Evolutionary conservation across 805 yeast genomes (phyloP).

Genomic region (Wickerhamomyces subpelliculosus): DNA sequence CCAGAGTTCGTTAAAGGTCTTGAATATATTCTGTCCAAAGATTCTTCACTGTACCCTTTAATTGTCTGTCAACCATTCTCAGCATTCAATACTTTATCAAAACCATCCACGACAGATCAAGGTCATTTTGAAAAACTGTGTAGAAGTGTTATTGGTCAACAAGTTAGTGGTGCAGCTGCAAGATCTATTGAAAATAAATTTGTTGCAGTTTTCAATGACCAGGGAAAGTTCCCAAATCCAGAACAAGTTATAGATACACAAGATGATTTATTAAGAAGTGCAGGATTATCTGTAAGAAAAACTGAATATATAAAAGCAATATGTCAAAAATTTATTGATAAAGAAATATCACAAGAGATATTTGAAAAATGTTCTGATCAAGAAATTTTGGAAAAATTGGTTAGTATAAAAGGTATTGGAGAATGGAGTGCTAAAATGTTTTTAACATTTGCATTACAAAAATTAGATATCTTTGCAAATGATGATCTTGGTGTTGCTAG

Average conservation of each 20-base stretch:
- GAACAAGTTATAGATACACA: slow-evolving; percentile 32
- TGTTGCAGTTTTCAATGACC: slow-evolving; percentile 26
- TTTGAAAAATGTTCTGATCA: slow-evolving; percentile 34
- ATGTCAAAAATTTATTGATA: slow-evolving; percentile 40
- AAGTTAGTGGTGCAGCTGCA: slow-evolving; percentile 79
- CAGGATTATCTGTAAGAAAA: slow-evolving; percentile 68
- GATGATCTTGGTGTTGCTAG: slow-evolving; percentile 83
- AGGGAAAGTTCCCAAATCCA: slow-evolving; percentile 45
- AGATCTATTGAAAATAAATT: slow-evolving; percentile 49
- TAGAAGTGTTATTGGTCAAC: slow-evolving; percentile 58
- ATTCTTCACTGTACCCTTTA: slow-evolving; percentile 28
- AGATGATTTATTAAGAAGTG: slow-evolving; percentile 44
- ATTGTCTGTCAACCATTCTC: slow-evolving; percentile 22
- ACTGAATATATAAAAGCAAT: slow-evolving; percentile 53
- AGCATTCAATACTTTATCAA: slow-evolving; percentile 16
- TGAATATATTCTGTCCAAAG: slow-evolving; percentile 25
- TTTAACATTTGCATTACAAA: slow-evolving; percentile 57
- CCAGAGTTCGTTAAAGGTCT: slow-evolving; percentile 29
- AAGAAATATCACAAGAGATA: slow-evolving; percentile 28
- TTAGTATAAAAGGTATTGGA: slow-evolving; percentile 64
- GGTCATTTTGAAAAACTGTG: slow-evolving; percentile 36
- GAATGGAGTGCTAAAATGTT: slow-evolving; percentile 91
- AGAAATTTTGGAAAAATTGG: slow-evolving; percentile 41
- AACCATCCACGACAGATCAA: slow-evolving; percentile 11
- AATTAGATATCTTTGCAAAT: slow-evolving; percentile 64